Conservation (phyloP, 257 asterid species). For the Eustoma russellianum region DNA sequence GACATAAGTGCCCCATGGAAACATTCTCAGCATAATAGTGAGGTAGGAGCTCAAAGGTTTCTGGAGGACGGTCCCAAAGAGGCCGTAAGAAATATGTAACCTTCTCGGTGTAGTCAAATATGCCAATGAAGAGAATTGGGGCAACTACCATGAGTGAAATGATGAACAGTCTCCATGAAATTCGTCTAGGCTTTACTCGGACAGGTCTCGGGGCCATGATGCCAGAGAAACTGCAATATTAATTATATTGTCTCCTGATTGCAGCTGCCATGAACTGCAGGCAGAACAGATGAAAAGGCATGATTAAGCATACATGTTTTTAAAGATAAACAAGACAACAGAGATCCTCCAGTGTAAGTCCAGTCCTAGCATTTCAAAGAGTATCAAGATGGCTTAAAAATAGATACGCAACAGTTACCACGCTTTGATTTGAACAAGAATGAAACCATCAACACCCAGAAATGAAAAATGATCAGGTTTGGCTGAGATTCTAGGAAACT, state of each 20-base stretch:
- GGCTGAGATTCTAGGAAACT: not conserved
- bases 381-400: not conserved
- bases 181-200: slow-evolving; percentile 34
- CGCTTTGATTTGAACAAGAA: not conserved
- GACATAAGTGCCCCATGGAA: slow-evolving; percentile 67
- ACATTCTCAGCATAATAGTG: slow-evolving; percentile 91
- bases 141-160: slow-evolving; percentile 36
- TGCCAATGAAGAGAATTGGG: slow-evolving; percentile 28
- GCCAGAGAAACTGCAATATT: slow-evolving; percentile 14
- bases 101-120: slow-evolving; percentile 34
- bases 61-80: slow-evolving; percentile 86
- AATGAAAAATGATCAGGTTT: not conserved
- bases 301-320: not conserved
- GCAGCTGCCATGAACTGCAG: slow-evolving; percentile 33
- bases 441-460: not conserved
- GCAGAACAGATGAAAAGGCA: not conserved
- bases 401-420: not conserved
- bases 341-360: not conserved
- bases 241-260: slow-evolving; percentile 20
- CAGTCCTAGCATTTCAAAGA: not conserved
- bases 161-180: slow-evolving; percentile 23
- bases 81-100: slow-evolving; percentile 87
- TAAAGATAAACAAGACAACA: not conserved
- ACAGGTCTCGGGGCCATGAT: slow-evolving; percentile 50
- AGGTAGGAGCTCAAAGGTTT: slow-evolving; percentile 46